Conservation (phyloP, 495 filamentous ascomycete species). For the Ramalina intermedia region DNA sequence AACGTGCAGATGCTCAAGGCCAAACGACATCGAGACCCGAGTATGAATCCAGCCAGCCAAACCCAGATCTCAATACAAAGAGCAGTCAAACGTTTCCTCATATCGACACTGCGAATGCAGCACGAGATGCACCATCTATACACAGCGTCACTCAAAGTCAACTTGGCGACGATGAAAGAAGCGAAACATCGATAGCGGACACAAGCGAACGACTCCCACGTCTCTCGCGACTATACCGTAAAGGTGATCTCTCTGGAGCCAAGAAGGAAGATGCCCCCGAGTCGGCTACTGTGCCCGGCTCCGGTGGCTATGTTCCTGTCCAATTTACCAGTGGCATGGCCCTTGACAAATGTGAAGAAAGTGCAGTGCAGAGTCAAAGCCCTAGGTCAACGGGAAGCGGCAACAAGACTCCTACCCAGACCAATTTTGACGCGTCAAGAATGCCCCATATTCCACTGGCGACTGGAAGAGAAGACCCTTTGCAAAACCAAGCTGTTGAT, state of each 20-base stretch:
- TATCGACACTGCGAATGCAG: background rate
- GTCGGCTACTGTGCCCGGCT: too few relatives aligned
- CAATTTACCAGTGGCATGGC: too few relatives aligned
- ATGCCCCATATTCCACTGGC: too few relatives aligned
- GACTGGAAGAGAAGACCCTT: too few relatives aligned
- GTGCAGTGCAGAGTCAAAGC: background rate
- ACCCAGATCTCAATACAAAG: background rate
- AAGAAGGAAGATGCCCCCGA: background rate
- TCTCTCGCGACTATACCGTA: conserved; percentile 2
- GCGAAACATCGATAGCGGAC: conserved; percentile 5
- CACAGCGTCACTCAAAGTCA: conserved; percentile 14
- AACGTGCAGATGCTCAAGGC: background rate
- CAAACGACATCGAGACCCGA: background rate
- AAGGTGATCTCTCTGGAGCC: background rate
- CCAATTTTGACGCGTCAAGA: background rate
- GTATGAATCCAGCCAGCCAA: background rate
- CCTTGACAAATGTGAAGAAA: too few relatives aligned
- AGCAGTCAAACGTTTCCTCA: background rate
- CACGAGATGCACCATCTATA: conserved; percentile 5
- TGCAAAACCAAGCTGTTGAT: too few relatives aligned
- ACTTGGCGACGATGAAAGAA: conserved; percentile 12
- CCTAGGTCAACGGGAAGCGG: conserved; percentile 8
- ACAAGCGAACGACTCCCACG: conserved; percentile 1
- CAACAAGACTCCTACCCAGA: conserved; percentile 13
- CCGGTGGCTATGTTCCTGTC: too few relatives aligned